A percentile compares a stretch with the other conserved stretches of the same genome.
Conservation (phyloP, 129 eudicot genomes). For the Centaurea solstitialis region DNA sequence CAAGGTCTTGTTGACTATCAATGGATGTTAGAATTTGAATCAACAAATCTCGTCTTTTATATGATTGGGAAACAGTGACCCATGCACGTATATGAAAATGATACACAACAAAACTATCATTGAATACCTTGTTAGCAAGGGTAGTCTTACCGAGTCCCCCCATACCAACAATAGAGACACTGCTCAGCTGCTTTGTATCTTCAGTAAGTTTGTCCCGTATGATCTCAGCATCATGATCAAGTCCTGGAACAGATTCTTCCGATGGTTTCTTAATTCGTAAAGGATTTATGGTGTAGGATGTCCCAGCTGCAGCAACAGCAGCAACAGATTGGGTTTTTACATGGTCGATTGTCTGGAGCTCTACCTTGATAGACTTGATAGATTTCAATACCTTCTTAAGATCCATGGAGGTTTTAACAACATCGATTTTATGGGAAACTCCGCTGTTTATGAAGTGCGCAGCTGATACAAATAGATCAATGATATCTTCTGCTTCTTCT, state of each 20-base stretch:
- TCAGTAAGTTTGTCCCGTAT: neutral
- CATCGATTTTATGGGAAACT: neutral
- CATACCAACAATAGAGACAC: neutral
- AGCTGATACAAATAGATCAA: neutral
- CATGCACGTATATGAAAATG: no score
- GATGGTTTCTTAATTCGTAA: neutral
- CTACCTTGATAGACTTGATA: neutral
- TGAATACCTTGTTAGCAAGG: no score
- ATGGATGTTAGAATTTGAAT: no score
- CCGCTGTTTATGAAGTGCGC: neutral
- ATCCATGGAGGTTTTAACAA: neutral
- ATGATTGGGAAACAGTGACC: no score
- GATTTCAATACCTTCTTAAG: neutral
- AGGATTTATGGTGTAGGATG: neutral
- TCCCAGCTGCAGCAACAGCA: neutral
- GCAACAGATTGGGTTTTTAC: neutral
- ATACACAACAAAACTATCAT: no score
- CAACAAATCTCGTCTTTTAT: no score
- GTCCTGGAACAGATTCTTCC: neutral
- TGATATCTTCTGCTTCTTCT: conserved; percentile 1
- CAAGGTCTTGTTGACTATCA: no score
- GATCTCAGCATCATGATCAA: neutral
- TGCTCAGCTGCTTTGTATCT: neutral
- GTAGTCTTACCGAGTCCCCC: no score
- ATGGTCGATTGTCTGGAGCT: neutral